These are phyloP conservation scores for Mortierella sp. DNA, from an alignment of 371 early-diverging fungal genomes.

Conservation along the genomic window DNA sequence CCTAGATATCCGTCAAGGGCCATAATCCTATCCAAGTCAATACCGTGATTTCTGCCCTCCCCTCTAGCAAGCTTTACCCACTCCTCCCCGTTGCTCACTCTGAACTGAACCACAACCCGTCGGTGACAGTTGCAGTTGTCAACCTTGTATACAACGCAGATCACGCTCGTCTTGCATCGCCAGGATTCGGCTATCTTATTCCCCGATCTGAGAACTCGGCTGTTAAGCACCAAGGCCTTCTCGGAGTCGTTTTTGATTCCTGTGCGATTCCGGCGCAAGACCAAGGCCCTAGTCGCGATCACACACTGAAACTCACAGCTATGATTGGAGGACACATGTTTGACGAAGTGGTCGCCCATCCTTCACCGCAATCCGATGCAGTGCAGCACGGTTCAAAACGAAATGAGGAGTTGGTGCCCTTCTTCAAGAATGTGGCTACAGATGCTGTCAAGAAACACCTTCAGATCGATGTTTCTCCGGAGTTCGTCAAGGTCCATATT, in stretches of 20 bases:
- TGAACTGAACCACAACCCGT: constrained; percentile 65
- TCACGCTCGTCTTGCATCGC: constrained; percentile 31
- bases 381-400: not conserved
- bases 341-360: constrained; percentile 49
- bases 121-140: constrained; percentile 89
- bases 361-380: not conserved
- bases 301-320: constrained; percentile 77
- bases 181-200: constrained; percentile 92
- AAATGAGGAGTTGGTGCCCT: constrained; percentile 17
- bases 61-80: constrained; percentile 58
- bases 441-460: constrained; percentile 65
- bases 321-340: constrained; percentile 94
- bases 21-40: constrained; percentile 53
- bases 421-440: constrained; percentile 52
- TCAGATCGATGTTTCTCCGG: constrained; percentile 65
- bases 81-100: constrained; percentile 23
- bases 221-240: constrained; percentile 61
- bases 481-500: constrained; percentile 62
- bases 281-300: constrained; percentile 30
- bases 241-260: constrained; percentile 95
- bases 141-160: constrained; percentile 75
- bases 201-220: constrained; percentile 67
- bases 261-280: constrained; percentile 79
- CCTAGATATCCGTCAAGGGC: constrained; percentile 50
- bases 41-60: constrained; percentile 78